A percentile compares a stretch with the other conserved stretches of the same genome.
phyloP scores from a whole-genome alignment of 129 eudicot species.

The Saposhnikovia divaricata region DNA sequence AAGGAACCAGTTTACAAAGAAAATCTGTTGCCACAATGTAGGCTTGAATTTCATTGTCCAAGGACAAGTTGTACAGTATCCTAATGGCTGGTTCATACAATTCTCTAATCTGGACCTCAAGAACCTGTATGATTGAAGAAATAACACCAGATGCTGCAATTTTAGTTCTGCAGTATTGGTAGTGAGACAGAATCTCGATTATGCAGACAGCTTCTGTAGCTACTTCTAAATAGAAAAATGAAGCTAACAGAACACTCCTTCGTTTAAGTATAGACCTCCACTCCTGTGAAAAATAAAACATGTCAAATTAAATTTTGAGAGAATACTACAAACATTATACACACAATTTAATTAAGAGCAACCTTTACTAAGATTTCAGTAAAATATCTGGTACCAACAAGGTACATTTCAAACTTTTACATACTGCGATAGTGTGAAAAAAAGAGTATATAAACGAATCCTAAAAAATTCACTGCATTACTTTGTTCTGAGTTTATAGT shows the following conservation, averaged over 20 bases:
- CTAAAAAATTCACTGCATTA: no score
- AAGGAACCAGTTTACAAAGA: conserved; percentile 52
- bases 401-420: neutral
- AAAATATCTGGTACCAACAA: neutral
- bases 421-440: neutral
- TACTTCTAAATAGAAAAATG: conserved; percentile 48
- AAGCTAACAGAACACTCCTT: conserved; percentile 51
- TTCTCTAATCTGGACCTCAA: conserved; percentile 41
- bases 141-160: conserved; percentile 46
- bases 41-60: conserved; percentile 23
- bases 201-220: conserved; percentile 58
- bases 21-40: conserved; percentile 30
- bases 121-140: conserved; percentile 32
- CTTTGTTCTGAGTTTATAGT: no score
- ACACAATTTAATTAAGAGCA: neutral
- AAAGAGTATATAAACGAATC: neutral
- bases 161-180: conserved; percentile 22
- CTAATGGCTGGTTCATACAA: conserved; percentile 39
- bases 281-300: conserved; percentile 25
- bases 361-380: neutral
- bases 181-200: conserved; percentile 41
- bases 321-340: neutral
- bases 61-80: conserved; percentile 53
- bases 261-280: conserved; percentile 27
- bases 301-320: neutral